Evolutionary conservation across 768 basidiomycete genomes (phyloP).

Genomic region (Tricholoma sp.): DNA sequence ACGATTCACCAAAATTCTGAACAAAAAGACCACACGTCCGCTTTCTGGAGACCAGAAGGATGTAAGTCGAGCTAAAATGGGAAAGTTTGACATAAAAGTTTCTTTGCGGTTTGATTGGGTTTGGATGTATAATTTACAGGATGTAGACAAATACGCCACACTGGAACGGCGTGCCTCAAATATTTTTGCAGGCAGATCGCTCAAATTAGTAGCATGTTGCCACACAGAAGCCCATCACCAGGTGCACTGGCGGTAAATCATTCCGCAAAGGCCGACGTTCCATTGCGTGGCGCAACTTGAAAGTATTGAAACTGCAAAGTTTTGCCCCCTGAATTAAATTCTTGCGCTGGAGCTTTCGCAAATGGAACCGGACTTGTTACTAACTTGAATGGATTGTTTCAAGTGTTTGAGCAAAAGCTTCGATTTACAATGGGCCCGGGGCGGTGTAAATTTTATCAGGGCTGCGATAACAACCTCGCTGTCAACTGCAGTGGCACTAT

Average conservation of each 20-base stretch:
- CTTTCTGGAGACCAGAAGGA: background rate
- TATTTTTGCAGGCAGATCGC: too few relatives aligned
- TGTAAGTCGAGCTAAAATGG: background rate
- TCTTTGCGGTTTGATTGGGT: background rate
- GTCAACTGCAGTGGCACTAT: too few relatives aligned
- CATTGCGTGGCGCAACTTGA: background rate
- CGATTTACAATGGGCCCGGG: too few relatives aligned
- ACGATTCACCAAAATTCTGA: background rate
- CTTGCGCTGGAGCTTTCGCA: background rate
- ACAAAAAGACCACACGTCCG: background rate
- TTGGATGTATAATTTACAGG: background rate
- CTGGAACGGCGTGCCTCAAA: background rate
- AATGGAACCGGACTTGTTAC: background rate
- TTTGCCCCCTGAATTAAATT: background rate
- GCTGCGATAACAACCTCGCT: too few relatives aligned
- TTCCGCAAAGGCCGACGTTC: background rate
- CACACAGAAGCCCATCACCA: background rate
- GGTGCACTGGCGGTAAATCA: background rate
- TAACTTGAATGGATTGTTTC: background rate
- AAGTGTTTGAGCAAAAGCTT: background rate
- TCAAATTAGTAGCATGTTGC: too few relatives aligned
- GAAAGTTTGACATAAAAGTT: background rate
- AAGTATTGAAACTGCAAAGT: background rate
- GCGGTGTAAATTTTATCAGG: too few relatives aligned
- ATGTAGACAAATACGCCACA: conserved; percentile 3